Conservation (phyloP, 2,329 filamentous ascomycete genomes). For the Exophiala aquamarina region DNA sequence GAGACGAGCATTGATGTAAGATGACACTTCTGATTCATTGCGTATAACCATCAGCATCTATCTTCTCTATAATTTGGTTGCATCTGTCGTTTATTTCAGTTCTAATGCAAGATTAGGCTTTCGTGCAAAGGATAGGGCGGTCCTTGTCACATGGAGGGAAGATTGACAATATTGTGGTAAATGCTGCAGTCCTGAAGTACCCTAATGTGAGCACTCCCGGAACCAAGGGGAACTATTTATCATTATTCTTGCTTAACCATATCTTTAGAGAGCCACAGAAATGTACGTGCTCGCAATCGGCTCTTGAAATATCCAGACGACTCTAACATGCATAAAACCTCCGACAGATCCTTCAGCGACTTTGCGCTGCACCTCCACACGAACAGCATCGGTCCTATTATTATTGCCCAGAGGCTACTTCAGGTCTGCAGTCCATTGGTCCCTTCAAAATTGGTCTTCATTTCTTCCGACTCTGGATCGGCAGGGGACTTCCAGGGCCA, state of each 20-base stretch:
- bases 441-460: slow-evolving; percentile 55
- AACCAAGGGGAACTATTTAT: too few relatives aligned
- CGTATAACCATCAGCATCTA: too few relatives aligned
- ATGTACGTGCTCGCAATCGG: slow-evolving; percentile 37
- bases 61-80: too few relatives aligned
- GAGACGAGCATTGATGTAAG: slow-evolving; percentile 52
- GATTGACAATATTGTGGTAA: slow-evolving; percentile 57
- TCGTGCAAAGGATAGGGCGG: slow-evolving; percentile 40
- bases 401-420: slow-evolving; percentile 55
- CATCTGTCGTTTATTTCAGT: too few relatives aligned
- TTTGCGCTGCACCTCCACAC: slow-evolving; percentile 58
- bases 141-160: slow-evolving; percentile 40
- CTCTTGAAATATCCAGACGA: neutral
- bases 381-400: slow-evolving; percentile 60
- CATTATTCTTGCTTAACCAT: slow-evolving; percentile 1
- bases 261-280: slow-evolving; percentile 50
- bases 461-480: slow-evolving; percentile 59
- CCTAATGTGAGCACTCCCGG: slow-evolving; percentile 50
- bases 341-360: slow-evolving; percentile 49
- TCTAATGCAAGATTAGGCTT: slow-evolving; percentile 35
- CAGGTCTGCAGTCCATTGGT: slow-evolving; percentile 45
- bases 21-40: too few relatives aligned
- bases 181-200: slow-evolving; percentile 57
- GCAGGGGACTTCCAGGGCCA: slow-evolving; percentile 51
- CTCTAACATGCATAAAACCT: neutral